Evolutionary conservation across 805 yeast species (phyloP), one percentile per base, ranked within the genome.

Genomic region (Yarrowia porcina): DNA sequence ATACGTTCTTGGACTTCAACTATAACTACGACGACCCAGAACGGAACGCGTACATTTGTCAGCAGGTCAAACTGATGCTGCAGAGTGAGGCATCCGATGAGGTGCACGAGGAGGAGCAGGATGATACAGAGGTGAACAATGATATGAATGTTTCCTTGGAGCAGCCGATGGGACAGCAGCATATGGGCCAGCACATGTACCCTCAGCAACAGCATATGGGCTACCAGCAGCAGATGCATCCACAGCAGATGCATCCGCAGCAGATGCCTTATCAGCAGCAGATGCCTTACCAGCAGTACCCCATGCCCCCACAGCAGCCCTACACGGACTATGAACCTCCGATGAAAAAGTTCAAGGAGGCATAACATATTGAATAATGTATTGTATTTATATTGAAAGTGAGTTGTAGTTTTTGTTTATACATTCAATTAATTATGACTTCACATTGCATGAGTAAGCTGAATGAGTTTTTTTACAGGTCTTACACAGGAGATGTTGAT

Each of bases 1-100:
- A 52, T 8, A 36, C 59, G 12, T 36, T 52, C 9, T 42, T 52
- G 33, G 59, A 52, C 42, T 52, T 52, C 15, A 3, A 20, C 5
- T 52, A 52, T 25, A 12, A 17, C 5, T 52, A 25, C 25, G 33
- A 52, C 13, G 59, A 52, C 15, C 35, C 44, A 1, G 59, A 33
- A 9, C 13, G 44, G 4, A 52, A 52, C 44, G 44, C 42, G 1
- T 11, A 3, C 38, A 52, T 52, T 36, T 52, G 59, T 6, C 33
- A 36, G 44, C 44, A 36, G 38, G 59, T 52, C 9, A 18, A 18
- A 5, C 30, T n/a, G 38, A 33, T 52, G 44, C 25, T 52, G 23
- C 44, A 35, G 23, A 36, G 18, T 7, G 59, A 52, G 11, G 59
- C 59, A 5, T 17, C 25, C 17, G 59, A 52, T 13, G 59, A 52